Percentiles rank a stretch among this genome's conserved stretches.
phyloP scores from a whole-genome alignment of 176 grass and related monocot genomes.

The Dactylis glomerata region DNA sequence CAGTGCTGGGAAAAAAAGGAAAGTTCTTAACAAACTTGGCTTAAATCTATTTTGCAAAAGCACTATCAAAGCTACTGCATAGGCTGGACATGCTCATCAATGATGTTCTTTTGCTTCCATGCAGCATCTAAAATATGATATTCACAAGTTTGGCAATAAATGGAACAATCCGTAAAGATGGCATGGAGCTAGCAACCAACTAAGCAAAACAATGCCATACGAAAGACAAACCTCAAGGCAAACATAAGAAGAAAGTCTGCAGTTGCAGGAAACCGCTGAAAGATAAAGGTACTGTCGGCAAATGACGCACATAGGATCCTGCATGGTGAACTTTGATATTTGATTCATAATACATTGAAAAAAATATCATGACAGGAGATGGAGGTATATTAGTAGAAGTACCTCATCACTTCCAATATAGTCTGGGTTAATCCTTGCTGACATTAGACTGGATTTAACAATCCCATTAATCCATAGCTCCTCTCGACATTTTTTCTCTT shows the following conservation, averaged over 20 bases:
- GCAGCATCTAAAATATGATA: neutral
- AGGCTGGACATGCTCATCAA: slow-evolving; percentile 7
- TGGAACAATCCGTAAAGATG: neutral
- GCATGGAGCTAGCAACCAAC: neutral
- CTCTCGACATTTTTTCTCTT: slow-evolving; percentile 69
- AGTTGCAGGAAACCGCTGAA: slow-evolving; percentile 75
- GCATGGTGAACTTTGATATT: slow-evolving; percentile 33
- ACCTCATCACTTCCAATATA: slow-evolving; percentile 92
- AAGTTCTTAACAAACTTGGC: slow-evolving; percentile 16
- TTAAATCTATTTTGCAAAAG: slow-evolving; percentile 11
- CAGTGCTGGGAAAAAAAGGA: slow-evolving; percentile 70
- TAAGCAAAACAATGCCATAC: slow-evolving; percentile 11
- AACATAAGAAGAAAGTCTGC: slow-evolving; percentile 65
- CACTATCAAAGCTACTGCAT: neutral
- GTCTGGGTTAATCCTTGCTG: slow-evolving; percentile 51
- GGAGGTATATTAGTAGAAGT: slow-evolving; percentile 3
- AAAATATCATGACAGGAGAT: slow-evolving; percentile 10
- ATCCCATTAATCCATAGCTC: slow-evolving; percentile 83
- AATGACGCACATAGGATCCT: slow-evolving; percentile 88
- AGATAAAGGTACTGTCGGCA: slow-evolving; percentile 91
- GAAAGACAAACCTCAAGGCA: slow-evolving; percentile 67
- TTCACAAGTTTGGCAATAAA: neutral
- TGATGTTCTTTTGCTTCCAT: neutral
- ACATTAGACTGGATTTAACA: slow-evolving; percentile 61
- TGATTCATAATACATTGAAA: slow-evolving; percentile 22